phyloP scores from a whole-genome alignment of 1,284 basidiomycete genomes.

The Puccinia polysora region DNA sequence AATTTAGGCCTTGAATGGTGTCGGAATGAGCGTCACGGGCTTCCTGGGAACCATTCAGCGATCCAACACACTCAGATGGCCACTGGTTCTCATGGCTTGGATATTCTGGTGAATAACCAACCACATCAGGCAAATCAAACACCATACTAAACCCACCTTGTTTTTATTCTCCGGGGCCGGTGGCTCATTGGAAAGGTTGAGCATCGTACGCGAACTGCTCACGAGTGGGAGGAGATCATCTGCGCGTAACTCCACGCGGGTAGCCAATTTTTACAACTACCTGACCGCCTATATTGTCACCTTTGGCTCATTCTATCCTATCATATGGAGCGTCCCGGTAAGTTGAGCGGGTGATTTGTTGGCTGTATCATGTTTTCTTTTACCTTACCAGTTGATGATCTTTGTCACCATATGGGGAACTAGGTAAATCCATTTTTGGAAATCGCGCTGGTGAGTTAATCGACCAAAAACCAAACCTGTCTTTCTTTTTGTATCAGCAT shows the following conservation, averaged over 20 bases:
- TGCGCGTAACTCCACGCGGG: slow-evolving; percentile 1
- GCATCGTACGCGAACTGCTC: slow-evolving; percentile 13
- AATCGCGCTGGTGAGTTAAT: slow-evolving; percentile 10
- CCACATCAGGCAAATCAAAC: not conserved
- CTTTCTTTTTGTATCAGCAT: too few relatives aligned
- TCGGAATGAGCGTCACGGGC: slow-evolving; percentile 10
- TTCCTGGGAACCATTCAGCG: slow-evolving; percentile 21
- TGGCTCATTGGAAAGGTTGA: not conserved
- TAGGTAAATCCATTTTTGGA: slow-evolving; percentile 18
- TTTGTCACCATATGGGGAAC: not conserved
- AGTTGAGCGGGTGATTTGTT: not conserved
- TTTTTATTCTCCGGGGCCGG: not conserved
- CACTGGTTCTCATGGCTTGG: slow-evolving; percentile 22
- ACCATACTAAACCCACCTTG: not conserved
- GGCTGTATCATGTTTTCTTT: not conserved
- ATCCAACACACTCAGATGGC: slow-evolving; percentile 15
- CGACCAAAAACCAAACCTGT: too few relatives aligned
- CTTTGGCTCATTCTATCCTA: slow-evolving; percentile 24
- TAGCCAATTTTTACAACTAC: slow-evolving; percentile 16
- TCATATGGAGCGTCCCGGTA: slow-evolving; percentile 8
- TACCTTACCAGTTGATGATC: not conserved
- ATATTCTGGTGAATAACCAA: slow-evolving; percentile 13
- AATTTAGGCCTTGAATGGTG: slow-evolving; percentile 13
- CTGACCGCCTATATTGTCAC: slow-evolving; percentile 1
- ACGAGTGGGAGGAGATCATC: slow-evolving; percentile 13